A percentile compares a stretch with the other conserved stretches of the same genome.
Conservation (phyloP, 805 yeast species). For the Schizosaccharomyces octosporus region DNA sequence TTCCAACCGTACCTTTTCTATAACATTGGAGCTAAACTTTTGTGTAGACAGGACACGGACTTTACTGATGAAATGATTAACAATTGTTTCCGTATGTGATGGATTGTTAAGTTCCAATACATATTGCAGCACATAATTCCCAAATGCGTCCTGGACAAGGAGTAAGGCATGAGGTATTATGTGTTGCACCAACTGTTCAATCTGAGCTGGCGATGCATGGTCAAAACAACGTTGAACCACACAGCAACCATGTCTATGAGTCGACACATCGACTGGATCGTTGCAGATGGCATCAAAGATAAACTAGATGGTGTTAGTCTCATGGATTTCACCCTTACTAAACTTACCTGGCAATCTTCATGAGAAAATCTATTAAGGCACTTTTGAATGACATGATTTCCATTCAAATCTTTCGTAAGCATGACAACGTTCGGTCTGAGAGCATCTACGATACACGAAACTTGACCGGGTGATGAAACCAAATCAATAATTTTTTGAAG, state of each 20-base stretch:
- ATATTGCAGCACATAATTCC: conserved; percentile 90
- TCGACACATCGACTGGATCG: conserved; percentile 59
- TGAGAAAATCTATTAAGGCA: conserved; percentile 36
- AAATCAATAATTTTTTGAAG: conserved; percentile 79
- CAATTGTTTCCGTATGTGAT: conserved; percentile 10
- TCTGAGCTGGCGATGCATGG: conserved; percentile 52
- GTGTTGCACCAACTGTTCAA: conserved; percentile 36
- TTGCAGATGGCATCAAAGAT: conserved; percentile 64
- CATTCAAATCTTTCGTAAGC: conserved; percentile 71
- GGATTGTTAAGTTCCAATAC: conserved; percentile 39
- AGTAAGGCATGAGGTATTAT: conserved; percentile 45
- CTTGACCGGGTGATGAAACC: conserved; percentile 44
- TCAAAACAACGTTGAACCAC: conserved; percentile 88
- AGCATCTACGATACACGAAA: conserved; percentile 32
- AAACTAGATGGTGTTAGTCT: conserved; percentile 47
- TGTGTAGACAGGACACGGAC: conserved; percentile 41
- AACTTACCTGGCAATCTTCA: conserved; percentile 12
- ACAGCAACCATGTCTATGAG: conserved; percentile 94
- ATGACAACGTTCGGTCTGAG: conserved; percentile 50
- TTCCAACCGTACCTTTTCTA: conserved; percentile 31
- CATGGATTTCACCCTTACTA: conserved; percentile 10
- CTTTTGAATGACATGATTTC: conserved; percentile 90
- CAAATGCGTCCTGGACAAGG: conserved; percentile 76
- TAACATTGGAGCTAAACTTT: conserved; percentile 81
- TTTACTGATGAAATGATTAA: conserved; percentile 26